These are phyloP conservation scores for Mallotus nudiflorus DNA, from an alignment of 345 rosid genomes.

Conservation along the genomic window DNA sequence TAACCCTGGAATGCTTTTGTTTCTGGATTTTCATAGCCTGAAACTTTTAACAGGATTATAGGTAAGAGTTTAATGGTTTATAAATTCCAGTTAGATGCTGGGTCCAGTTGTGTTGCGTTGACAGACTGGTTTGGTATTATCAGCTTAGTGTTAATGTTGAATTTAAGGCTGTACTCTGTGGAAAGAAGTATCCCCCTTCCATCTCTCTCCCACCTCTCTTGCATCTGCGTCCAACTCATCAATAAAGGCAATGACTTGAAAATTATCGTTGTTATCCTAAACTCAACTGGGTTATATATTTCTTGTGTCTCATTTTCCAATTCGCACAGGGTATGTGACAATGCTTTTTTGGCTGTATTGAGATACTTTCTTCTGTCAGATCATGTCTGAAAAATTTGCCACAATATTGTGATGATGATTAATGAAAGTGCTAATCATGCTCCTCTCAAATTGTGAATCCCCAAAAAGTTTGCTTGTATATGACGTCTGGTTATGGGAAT, in stretches of 20 bases:
- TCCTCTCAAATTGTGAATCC: no score
- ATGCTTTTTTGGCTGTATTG: no score
- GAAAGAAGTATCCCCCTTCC: neutral
- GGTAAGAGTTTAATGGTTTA: slow-evolving; percentile 29
- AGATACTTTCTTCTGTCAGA: no score
- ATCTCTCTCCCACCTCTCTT: neutral
- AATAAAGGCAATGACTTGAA: slow-evolving; percentile 24
- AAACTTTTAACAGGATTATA: slow-evolving; percentile 31
- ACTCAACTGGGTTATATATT: neutral
- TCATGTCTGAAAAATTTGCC: no score
- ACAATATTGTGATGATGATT: no score
- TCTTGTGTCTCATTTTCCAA: neutral
- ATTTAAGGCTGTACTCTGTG: slow-evolving; percentile 30
- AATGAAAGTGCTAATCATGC: no score
- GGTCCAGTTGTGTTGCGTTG: slow-evolving; percentile 32
- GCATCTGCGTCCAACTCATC: neutral
- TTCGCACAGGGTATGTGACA: no score
- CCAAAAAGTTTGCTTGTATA: no score
- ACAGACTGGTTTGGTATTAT: slow-evolving; percentile 27
- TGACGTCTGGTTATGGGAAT: no score
- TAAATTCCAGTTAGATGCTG: slow-evolving; percentile 25
- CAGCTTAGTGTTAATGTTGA: slow-evolving; percentile 23
- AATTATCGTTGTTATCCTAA: no score
- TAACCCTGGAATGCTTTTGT: slow-evolving; percentile 37
- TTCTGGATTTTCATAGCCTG: slow-evolving; percentile 38